Evolutionary conservation across 108 stramenopile genomes (phyloP).

Genomic region (Fistulifera solaris): DNA sequence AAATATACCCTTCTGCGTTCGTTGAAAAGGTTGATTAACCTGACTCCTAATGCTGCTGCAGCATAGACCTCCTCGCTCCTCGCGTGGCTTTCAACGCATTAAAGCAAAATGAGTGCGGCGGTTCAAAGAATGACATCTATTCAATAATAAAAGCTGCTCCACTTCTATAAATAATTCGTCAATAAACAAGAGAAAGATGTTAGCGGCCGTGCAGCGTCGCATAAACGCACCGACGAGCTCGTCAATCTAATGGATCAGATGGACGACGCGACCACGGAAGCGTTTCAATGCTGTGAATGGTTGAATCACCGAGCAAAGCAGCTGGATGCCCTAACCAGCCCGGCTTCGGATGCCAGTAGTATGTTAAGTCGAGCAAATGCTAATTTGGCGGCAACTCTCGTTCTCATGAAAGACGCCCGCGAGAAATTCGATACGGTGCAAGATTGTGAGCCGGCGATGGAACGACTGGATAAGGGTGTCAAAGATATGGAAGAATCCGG

Average conservation of each 20-base stretch:
- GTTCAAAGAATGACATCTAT: no score
- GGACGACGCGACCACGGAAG: slow-evolving; percentile 40
- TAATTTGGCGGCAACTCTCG: slow-evolving; percentile 53
- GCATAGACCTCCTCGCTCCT: no score
- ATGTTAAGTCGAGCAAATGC: slow-evolving; percentile 42
- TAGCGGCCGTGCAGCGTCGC: no score
- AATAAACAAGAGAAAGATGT: no score
- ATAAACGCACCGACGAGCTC: slow-evolving; percentile 46
- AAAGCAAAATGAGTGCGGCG: no score
- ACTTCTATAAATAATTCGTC: no score
- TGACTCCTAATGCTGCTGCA: no score
- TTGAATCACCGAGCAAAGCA: slow-evolving; percentile 60
- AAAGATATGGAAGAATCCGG: slow-evolving; percentile 35
- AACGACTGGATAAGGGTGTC: slow-evolving; percentile 53
- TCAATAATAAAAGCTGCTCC: no score
- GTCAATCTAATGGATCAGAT: slow-evolving; percentile 35
- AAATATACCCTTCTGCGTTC: no score
- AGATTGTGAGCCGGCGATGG: slow-evolving; percentile 73
- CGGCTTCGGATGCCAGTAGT: slow-evolving; percentile 67
- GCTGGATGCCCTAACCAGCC: slow-evolving; percentile 67
- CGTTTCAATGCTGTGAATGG: slow-evolving; percentile 48
- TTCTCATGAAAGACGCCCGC: slow-evolving; percentile 56
- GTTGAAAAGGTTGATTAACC: no score
- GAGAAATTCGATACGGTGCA: slow-evolving; percentile 79
- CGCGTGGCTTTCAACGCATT: no score